These are phyloP conservation scores for Pestalotiopsis sp. DNA, from an alignment of 2,329 filamentous ascomycete genomes.

Conservation along the genomic window DNA sequence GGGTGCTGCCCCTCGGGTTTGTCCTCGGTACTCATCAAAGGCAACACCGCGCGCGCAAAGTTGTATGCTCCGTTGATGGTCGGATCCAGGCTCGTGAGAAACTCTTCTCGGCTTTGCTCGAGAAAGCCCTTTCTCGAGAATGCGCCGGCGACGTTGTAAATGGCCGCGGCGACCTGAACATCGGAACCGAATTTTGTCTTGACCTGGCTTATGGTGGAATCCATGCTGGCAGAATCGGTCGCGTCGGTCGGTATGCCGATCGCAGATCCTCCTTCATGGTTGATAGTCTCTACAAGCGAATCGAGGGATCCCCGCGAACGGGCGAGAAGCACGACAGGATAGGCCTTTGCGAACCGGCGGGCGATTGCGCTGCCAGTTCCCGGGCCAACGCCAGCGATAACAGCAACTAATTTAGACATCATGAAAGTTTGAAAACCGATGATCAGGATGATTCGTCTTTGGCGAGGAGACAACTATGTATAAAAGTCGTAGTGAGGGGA, in stretches of 20 bases:
- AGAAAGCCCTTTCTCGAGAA: constrained; percentile 60
- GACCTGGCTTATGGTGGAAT: constrained; percentile 65
- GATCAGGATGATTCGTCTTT: too few species aligned
- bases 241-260: constrained; percentile 72
- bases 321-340: constrained; percentile 76
- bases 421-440: too few species aligned
- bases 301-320: constrained; percentile 68
- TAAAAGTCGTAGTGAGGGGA: too few species aligned
- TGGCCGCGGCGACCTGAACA: constrained; percentile 61
- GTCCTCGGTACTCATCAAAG: too few species aligned
- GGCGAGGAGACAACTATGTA: too few species aligned
- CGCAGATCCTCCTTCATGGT: constrained; percentile 66
- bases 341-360: constrained; percentile 62
- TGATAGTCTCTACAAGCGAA: constrained; percentile 71
- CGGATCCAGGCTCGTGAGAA: constrained; percentile 44
- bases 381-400: too few species aligned
- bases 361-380: constrained; percentile 40
- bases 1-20: constrained; percentile 52
- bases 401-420: too few species aligned
- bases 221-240: constrained; percentile 42
- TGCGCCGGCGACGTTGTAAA: constrained; percentile 68
- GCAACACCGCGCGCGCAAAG: too few species aligned
- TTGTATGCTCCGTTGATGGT: too few species aligned
- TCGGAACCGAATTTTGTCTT: constrained; percentile 55
- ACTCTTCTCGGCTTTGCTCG: constrained; percentile 53